Evolutionary conservation across 371 early-diverging fungal genomes (phyloP), one percentile per base, ranked within the genome.

Genomic region (Rhizomucor pusillus): DNA sequence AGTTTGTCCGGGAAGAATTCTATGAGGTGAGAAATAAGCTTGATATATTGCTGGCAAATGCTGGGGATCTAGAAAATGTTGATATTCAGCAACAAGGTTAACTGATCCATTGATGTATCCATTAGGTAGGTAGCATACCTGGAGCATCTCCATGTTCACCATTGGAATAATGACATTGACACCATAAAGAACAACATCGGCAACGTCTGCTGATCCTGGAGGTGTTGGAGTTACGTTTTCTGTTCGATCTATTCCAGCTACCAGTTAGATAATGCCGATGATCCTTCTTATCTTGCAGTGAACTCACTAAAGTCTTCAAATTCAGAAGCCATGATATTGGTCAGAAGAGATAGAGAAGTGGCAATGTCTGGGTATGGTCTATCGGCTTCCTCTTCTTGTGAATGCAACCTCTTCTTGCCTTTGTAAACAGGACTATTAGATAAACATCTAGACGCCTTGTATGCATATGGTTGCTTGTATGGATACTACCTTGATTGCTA

Each of bases 101-200:
- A 29, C 29, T 29, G 5, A 29, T n/a, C n/a, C 29, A 7, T 5
- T 7, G 29, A 3, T 29, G 29, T 7, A 5, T 25, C 39, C 18
- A 13, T 37, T 33, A 14, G 1, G 24, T 33, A 45, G 29, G 29
- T 1, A 22, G 5, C 51, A 50, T 73, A 85, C 86, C 79, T 86
- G 75, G 3, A 91, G 72, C 87, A 91, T 88, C 34, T 86, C 75
- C 50, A 81, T 57, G 47, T 84, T 84, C 55, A 90, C 83, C 72
- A 89, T 77, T 0, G 90, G 90, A 16, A 89, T 77, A 6, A 90
- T 67, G 24, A 79, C 70, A 62, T 86, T 81, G 40, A 87, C 66
- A 22, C 89, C 87, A 60, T 75, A 84, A 43, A 88, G 80, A 14
- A 90, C 83, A 18, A 91, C 87, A 56, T 86, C 75, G n/a, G 84